phyloP scores from a whole-genome alignment of 331 rosid species.

The Dryas integrifolia region DNA sequence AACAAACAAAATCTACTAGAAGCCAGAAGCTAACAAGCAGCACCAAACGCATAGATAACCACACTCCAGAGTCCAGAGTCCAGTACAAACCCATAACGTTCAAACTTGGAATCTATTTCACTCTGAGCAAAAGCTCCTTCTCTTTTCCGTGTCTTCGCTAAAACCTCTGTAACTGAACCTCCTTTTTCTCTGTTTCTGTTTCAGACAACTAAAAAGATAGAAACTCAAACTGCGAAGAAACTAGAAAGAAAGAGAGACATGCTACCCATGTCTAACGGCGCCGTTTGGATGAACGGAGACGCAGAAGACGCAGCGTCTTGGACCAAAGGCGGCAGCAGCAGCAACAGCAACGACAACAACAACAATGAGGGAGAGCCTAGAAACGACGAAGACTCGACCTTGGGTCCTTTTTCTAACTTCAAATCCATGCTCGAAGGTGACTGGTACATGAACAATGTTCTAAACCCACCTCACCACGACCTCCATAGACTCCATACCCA shows the following conservation, averaged over 20 bases:
- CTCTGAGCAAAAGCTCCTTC: conserved; percentile 17
- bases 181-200: neutral
- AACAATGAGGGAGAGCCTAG: conserved; percentile 24
- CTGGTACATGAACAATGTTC: conserved; percentile 40
- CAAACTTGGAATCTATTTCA: neutral
- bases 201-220: neutral
- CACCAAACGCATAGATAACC: too few relatives aligned
- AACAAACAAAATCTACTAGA: too few relatives aligned
- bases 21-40: too few relatives aligned
- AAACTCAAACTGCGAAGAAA: neutral
- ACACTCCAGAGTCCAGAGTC: neutral
- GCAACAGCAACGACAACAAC: neutral
- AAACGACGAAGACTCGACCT: conserved; percentile 31
- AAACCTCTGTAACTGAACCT: neutral
- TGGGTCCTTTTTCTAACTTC: conserved; percentile 47
- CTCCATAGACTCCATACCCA: conserved; percentile 28
- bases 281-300: conserved; percentile 48
- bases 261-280: conserved; percentile 35
- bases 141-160: conserved; percentile 1
- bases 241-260: neutral
- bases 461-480: conserved; percentile 32
- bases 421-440: conserved; percentile 56
- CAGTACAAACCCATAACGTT: conserved; percentile 29
- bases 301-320: conserved; percentile 46
- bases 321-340: conserved; percentile 23